Conservation (phyloP, 2,329 filamentous ascomycete species). For the Dactylonectria estremocensis region DNA sequence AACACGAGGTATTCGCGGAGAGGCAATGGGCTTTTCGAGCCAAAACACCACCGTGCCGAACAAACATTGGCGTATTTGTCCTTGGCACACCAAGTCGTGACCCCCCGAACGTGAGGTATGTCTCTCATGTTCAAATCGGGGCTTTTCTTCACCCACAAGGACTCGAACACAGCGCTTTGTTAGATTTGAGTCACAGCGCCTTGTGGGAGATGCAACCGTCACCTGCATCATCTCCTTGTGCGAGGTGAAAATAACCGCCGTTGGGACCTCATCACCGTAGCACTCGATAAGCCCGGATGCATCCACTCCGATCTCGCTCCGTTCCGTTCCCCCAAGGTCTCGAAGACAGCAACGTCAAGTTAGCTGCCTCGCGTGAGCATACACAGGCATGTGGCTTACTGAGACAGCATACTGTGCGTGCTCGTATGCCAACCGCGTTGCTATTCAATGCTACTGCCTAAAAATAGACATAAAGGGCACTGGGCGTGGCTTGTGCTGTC, state of each 20-base stretch:
- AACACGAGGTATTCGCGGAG: background rate
- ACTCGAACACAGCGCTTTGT: background rate
- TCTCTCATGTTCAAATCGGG: background rate
- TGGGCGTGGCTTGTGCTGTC: background rate
- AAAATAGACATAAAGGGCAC: background rate
- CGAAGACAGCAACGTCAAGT: background rate
- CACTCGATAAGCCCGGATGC: conserved; percentile 14
- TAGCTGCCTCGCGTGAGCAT: conserved; percentile 24
- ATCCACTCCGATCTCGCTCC: conserved; percentile 15
- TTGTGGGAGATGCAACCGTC: conserved; percentile 13
- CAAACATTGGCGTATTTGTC: background rate
- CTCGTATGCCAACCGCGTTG: background rate
- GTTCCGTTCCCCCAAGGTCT: background rate
- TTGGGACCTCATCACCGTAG: conserved; percentile 20
- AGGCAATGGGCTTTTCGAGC: background rate
- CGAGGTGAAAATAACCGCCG: conserved; percentile 31
- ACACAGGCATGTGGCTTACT: conserved; percentile 36
- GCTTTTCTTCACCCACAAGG: background rate
- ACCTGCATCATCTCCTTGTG: conserved; percentile 31
- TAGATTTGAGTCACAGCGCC: background rate
- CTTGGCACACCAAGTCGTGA: background rate
- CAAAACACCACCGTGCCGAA: background rate
- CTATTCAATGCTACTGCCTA: background rate
- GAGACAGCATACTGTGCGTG: conserved; percentile 16
- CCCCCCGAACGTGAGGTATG: background rate